Conservation (phyloP, 2,329 filamentous ascomycete species). For the Diatrype stigma region DNA sequence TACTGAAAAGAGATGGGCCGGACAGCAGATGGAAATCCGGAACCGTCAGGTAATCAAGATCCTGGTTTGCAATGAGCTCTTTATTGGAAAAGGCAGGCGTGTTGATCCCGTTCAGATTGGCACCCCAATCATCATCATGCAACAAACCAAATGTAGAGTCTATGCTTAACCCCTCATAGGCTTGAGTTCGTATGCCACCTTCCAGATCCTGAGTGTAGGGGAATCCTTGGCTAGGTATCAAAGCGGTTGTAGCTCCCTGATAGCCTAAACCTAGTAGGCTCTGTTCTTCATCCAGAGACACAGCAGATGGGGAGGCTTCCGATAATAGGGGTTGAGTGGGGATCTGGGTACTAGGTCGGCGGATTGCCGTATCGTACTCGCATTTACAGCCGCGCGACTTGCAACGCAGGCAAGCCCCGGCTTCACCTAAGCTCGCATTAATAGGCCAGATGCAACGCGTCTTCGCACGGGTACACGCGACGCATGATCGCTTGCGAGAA, state of each 20-base stretch:
- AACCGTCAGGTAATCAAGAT: neutral
- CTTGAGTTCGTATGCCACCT: neutral
- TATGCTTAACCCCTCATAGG: no score
- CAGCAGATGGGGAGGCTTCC: neutral
- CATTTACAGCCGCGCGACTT: conserved; percentile 1
- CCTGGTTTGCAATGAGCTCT: neutral
- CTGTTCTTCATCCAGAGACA: neutral
- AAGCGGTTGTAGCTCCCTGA: neutral
- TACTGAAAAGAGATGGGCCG: conserved; percentile 3
- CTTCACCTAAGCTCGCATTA: neutral
- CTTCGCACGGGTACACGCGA: conserved; percentile 4
- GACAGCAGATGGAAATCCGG: neutral
- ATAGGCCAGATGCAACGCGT: conserved; percentile 3
- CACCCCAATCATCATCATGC: neutral
- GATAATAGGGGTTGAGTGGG: no score
- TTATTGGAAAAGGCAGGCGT: neutral
- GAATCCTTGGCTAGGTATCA: neutral
- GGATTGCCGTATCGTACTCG: conserved; percentile 1
- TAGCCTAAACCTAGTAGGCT: no score
- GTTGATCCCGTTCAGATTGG: neutral
- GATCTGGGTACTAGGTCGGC: neutral
- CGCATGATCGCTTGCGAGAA: conserved; percentile 5
- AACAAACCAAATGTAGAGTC: neutral
- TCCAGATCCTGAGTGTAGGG: neutral
- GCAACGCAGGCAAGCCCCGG: conserved; percentile 4